Base-by-base conservation (phyloP, 1,139 yeast species). In the Protomyces macrosporus region DNA sequence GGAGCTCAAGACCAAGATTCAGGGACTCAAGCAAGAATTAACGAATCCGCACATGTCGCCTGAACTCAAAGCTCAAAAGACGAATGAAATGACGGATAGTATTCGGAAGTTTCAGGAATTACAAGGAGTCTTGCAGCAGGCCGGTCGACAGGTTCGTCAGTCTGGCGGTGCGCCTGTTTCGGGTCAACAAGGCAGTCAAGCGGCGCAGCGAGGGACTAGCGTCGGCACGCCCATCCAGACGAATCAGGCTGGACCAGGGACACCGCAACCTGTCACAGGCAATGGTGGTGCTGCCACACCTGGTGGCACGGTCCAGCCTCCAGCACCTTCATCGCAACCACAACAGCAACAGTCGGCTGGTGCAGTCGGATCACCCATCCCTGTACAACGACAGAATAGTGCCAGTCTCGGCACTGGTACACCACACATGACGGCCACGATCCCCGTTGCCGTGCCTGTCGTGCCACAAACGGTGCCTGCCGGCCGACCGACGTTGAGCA, bases 271-370 rank as follows among this genome's bases (percentile, higher is more conserved):
- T 14, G 30, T 14, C 30, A 23, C 48, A 10, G 30, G 36, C 30
- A 14, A 65, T 39, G 39, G 45, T 34, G 32, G 39, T 23, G 33
- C 66, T 48, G 40, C 66, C 54, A 53, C 64, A 45, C 35, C 66
- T 34, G 48, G 66, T 37, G 16, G 53, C 37, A 16, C 55, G 52
- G 2, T 55, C 75, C 69, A 63, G 73, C 67, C 55, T 73, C 78
- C 73, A 88, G 76, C 70, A 87, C 90, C 71, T 85, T 87, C 53
- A 88, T 86, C 72, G 86, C 23, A 23, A 23, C 23, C 23, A 23
- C 23, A 23, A 23, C 23, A 23, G 23, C 23, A 23, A 23, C 83
- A 3, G 91, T 93, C 60, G 86, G 78, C 61, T 10, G 64, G 67
- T 16, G 48, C 32, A 14, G 32, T 16, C 16, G 10, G 48, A 10